These are phyloP conservation scores for Hymenoscyphus repandus DNA, from an alignment of 2,329 filamentous ascomycete genomes.

Conservation along the genomic window DNA sequence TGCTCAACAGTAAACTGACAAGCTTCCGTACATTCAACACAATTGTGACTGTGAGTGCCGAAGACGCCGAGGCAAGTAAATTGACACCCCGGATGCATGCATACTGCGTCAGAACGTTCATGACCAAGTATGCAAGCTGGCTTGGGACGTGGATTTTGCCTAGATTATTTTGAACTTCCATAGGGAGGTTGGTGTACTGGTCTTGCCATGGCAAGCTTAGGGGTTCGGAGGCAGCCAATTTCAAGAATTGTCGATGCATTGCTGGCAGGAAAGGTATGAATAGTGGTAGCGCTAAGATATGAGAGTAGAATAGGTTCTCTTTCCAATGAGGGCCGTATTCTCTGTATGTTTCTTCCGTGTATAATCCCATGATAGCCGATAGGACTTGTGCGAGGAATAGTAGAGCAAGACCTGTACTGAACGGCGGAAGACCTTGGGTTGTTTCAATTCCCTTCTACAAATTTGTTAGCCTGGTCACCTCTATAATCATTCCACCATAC, in stretches of 20 bases:
- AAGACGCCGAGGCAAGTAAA: slow-evolving; percentile 80
- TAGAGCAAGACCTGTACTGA: slow-evolving; percentile 69
- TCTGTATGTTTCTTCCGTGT: slow-evolving; percentile 85
- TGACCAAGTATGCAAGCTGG: slow-evolving; percentile 64
- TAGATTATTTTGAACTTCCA: slow-evolving; percentile 34
- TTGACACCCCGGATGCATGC: slow-evolving; percentile 95
- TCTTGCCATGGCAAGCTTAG: slow-evolving; percentile 39
- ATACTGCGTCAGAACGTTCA: slow-evolving; percentile 87
- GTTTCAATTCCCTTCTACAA: slow-evolving; percentile 23
- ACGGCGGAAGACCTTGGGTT: slow-evolving; percentile 39
- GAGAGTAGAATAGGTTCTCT: slow-evolving; percentile 94
- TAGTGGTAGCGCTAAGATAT: slow-evolving; percentile 68
- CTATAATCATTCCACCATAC: slow-evolving; percentile 41
- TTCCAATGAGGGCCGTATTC: slow-evolving; percentile 86
- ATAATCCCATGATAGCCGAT: slow-evolving; percentile 90
- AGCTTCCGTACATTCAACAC: slow-evolving; percentile 94
- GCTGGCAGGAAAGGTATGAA: slow-evolving; percentile 68
- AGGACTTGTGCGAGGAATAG: slow-evolving; percentile 84
- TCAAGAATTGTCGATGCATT: slow-evolving; percentile 58
- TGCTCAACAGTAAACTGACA: slow-evolving; percentile 83
- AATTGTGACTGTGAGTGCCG: slow-evolving; percentile 92
- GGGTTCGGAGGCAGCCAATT: slow-evolving; percentile 58
- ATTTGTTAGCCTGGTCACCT: slow-evolving; percentile 13
- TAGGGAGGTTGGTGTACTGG: slow-evolving; percentile 31
- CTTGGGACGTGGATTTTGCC: slow-evolving; percentile 49